Evolutionary conservation across 1,284 basidiomycete genomes (phyloP).

Genomic region (Cutaneotrichosporon mucoides): DNA sequence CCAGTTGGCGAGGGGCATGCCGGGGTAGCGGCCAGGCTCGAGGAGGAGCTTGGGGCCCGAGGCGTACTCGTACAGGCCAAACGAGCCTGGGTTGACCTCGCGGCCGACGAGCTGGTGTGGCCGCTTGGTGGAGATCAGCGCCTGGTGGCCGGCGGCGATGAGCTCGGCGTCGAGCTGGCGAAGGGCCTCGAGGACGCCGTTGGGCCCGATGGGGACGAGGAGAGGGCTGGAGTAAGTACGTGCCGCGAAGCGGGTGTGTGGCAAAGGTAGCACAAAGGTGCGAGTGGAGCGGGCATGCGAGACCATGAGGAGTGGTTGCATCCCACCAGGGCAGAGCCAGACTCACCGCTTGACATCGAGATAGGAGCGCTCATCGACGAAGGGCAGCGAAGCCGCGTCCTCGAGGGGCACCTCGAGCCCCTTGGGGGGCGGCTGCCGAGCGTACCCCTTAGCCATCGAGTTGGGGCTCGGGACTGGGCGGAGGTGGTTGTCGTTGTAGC

Average conservation of each 20-base stretch:
- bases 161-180: slow-evolving; percentile 11
- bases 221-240: slow-evolving; percentile 4
- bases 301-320: no score
- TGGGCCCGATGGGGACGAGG: slow-evolving; percentile 12
- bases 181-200: slow-evolving; percentile 12
- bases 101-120: slow-evolving; percentile 15
- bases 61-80: slow-evolving; percentile 18
- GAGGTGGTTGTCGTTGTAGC: no score
- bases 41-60: slow-evolving; percentile 15
- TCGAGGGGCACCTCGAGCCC: not conserved
- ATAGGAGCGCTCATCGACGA: slow-evolving; percentile 13
- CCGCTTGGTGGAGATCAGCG: slow-evolving; percentile 13
- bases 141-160: slow-evolving; percentile 1
- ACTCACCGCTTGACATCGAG: slow-evolving; percentile 12
- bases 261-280: no score
- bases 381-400: slow-evolving; percentile 5
- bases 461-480: no score
- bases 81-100: slow-evolving; percentile 17
- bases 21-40: slow-evolving; percentile 18
- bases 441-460: not conserved
- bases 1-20: slow-evolving; percentile 16
- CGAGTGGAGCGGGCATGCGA: no score
- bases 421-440: not conserved
- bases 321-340: no score
- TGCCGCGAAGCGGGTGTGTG: no score